phyloP scores from a whole-genome alignment of 805 yeast species.

The Clavispora phyllophila region DNA sequence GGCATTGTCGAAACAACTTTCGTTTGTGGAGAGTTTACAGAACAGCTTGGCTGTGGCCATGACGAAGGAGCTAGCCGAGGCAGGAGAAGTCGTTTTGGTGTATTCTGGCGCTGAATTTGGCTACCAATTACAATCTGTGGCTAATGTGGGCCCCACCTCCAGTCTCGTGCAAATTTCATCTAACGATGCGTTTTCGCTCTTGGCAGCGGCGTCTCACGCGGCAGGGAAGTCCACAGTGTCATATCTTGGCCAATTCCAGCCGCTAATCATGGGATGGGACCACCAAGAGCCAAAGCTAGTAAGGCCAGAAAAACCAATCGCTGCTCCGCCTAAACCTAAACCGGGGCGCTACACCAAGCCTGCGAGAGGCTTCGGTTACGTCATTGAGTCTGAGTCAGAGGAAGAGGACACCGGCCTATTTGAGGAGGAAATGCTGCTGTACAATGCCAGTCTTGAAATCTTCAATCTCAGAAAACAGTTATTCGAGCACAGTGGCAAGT shows the following conservation, averaged over 20 bases:
- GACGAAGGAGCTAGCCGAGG: not conserved
- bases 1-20: constrained; percentile 4
- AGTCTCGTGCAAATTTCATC: constrained; percentile 1
- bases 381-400: constrained; percentile 5
- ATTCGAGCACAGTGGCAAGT: constrained; percentile 4
- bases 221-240: constrained; percentile 3
- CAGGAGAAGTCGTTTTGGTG: not conserved
- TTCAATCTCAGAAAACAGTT: constrained; percentile 4
- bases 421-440: constrained; percentile 1
- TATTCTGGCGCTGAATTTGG: not conserved
- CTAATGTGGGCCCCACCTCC: constrained; percentile 2
- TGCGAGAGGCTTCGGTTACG: constrained; percentile 12
- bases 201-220: constrained; percentile 4
- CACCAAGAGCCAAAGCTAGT: not conserved
- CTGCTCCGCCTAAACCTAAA: constrained; percentile 4
- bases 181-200: constrained; percentile 2
- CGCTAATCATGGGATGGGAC: constrained; percentile 6
- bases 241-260: constrained; percentile 10
- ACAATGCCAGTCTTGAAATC: constrained; percentile 1
- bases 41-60: not conserved
- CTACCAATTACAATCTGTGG: constrained; percentile 6
- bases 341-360: constrained; percentile 5
- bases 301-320: constrained; percentile 4
- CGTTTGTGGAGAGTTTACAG: constrained; percentile 4
- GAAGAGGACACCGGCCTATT: constrained; percentile 1